phyloP scores from a whole-genome alignment of 139 green algal species.

The Picochlorum costavermella region DNA sequence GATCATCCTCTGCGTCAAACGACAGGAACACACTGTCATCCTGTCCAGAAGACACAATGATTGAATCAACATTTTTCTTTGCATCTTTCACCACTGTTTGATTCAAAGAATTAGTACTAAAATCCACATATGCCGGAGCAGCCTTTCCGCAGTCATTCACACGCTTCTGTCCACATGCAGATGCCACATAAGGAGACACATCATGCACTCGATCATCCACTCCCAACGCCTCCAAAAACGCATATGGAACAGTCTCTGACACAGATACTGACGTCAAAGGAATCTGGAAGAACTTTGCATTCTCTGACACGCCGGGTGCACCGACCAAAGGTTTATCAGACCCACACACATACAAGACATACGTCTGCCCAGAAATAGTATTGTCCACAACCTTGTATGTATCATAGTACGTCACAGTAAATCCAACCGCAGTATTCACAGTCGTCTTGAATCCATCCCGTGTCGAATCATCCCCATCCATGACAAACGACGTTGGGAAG shows the following conservation, averaged over 20 bases:
- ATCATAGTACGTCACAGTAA: constrained; percentile 49
- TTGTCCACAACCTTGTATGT: constrained; percentile 63
- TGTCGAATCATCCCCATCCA: not conserved
- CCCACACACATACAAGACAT: constrained; percentile 74
- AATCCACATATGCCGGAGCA: constrained; percentile 6
- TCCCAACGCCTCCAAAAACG: constrained; percentile 53
- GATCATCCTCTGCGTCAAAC: constrained; percentile 35
- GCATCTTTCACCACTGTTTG: constrained; percentile 9
- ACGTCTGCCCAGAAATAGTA: constrained; percentile 45
- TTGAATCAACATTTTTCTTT: constrained; percentile 25
- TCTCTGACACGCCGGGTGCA: constrained; percentile 16
- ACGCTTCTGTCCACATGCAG: constrained; percentile 56
- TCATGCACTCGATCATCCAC: constrained; percentile 54
- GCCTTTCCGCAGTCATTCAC: not conserved
- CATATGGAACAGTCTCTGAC: constrained; percentile 46
- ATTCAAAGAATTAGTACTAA: constrained; percentile 12
- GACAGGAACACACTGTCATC: constrained; percentile 31
- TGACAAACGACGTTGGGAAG: constrained; percentile 19
- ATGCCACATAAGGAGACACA: constrained; percentile 30
- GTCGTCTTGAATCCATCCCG: not conserved
- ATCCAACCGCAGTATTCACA: constrained; percentile 43
- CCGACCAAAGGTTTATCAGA: constrained; percentile 14
- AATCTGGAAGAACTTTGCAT: constrained; percentile 54
- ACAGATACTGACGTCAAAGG: constrained; percentile 48
- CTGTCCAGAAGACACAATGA: constrained; percentile 11